phyloP scores from a whole-genome alignment of 805 yeast genomes.

The Lipomyces yamadae region DNA sequence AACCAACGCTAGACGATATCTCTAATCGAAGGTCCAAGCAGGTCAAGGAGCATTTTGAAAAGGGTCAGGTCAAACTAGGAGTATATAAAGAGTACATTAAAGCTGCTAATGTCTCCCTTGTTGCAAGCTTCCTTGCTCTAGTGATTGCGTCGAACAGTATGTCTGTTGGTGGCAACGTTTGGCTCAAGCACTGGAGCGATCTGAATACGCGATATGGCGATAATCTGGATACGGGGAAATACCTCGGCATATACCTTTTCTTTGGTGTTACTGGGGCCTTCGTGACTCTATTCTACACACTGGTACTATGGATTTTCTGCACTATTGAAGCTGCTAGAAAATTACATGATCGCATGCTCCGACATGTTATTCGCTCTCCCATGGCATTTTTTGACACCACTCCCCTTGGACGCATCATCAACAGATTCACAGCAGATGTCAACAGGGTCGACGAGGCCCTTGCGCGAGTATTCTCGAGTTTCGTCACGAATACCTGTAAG shows the following conservation, averaged over 20 bases:
- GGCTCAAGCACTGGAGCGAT: slow-evolving; percentile 98
- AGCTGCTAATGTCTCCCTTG: slow-evolving; percentile 79
- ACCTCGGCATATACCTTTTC: slow-evolving; percentile 72
- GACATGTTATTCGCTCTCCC: slow-evolving; percentile 78
- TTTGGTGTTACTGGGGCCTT: slow-evolving; percentile 72
- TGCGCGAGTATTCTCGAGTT: slow-evolving; percentile 46
- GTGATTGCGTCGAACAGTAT: slow-evolving; percentile 45
- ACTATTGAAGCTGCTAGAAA: slow-evolving; percentile 71
- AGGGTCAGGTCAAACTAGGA: slow-evolving; percentile 90
- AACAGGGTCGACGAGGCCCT: slow-evolving; percentile 82
- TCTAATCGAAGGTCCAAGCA: slow-evolving; percentile 38
- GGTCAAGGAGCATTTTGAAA: slow-evolving; percentile 77
- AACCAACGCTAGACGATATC: slow-evolving; percentile 39
- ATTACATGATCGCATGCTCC: slow-evolving; percentile 75
- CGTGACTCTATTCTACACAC: slow-evolving; percentile 64
- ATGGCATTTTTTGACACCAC: slow-evolving; percentile 96
- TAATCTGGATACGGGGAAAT: slow-evolving; percentile 74
- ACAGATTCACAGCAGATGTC: slow-evolving; percentile 88
- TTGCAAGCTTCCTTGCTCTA: slow-evolving; percentile 59
- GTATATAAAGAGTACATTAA: slow-evolving; percentile 82
- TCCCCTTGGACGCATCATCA: slow-evolving; percentile 87
- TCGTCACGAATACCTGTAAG: slow-evolving; percentile 45
- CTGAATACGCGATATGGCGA: slow-evolving; percentile 68
- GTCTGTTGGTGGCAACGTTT: slow-evolving; percentile 61
- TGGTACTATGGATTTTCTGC: slow-evolving; percentile 77